phyloP scores from a whole-genome alignment of 179 eudicot species.

The Patellifolia procumbens region DNA sequence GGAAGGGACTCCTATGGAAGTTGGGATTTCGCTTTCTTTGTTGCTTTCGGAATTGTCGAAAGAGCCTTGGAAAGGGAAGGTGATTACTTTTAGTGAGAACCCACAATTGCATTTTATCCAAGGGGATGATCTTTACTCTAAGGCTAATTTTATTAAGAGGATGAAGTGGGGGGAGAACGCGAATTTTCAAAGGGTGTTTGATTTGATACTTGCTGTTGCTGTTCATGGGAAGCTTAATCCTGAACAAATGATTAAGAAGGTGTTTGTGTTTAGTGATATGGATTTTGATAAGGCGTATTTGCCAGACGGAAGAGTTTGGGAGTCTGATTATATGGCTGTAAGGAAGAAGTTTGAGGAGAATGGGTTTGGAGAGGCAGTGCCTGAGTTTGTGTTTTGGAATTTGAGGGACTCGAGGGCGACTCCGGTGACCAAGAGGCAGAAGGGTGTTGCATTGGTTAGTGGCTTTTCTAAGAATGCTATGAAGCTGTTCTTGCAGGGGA shows the following conservation, averaged over 20 bases:
- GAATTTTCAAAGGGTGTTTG: slow-evolving; percentile 55
- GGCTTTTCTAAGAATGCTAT: slow-evolving; percentile 15
- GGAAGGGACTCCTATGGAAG: slow-evolving; percentile 48
- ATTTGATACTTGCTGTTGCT: slow-evolving; percentile 41
- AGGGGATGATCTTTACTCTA: slow-evolving; percentile 36
- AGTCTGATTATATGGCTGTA: slow-evolving; percentile 15
- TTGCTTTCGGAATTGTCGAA: slow-evolving; percentile 51
- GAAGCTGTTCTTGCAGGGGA: too few relatives aligned
- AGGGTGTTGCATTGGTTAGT: slow-evolving; percentile 19
- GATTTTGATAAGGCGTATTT: slow-evolving; percentile 51
- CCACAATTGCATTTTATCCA: slow-evolving; percentile 41
- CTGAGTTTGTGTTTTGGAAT: slow-evolving; percentile 16
- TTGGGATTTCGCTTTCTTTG: slow-evolving; percentile 46
- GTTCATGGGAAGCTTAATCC: slow-evolving; percentile 36
- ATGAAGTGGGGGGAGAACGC: slow-evolving; percentile 46
- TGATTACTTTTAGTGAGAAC: slow-evolving; percentile 44
- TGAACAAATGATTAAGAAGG: slow-evolving; percentile 49
- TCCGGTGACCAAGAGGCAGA: slow-evolving; percentile 1
- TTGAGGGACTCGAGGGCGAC: slow-evolving; percentile 5
- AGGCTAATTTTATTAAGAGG: slow-evolving; percentile 21
- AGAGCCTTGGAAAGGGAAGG: slow-evolving; percentile 61
- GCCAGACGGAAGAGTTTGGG: slow-evolving; percentile 18
- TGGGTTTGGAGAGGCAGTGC: slow-evolving; percentile 6
- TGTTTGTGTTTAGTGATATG: slow-evolving; percentile 63
- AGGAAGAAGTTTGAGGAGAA: slow-evolving; percentile 24